Evolutionary conservation across 2,329 filamentous ascomycete genomes (phyloP), one percentile per base, ranked within the genome.

Genomic region (Clonostachys chloroleuca): DNA sequence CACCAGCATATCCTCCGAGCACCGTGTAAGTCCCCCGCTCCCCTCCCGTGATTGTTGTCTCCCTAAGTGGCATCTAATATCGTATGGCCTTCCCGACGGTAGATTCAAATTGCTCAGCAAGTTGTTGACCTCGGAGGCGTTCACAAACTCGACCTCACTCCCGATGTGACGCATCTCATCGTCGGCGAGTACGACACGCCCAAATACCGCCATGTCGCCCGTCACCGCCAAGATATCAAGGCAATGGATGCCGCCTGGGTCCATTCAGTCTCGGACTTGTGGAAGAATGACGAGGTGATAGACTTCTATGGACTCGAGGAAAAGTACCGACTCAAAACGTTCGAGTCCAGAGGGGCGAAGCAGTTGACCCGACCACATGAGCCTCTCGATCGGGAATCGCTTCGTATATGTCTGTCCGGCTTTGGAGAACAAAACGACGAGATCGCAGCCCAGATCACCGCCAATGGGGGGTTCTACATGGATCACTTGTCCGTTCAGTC

Each of bases 191-290:
- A 90, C 59, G 82, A 92, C 62, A 97, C 92, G 1, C 83, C 87
- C 44, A 99, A 99, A 67, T 99, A 99, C 69, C 87, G 85, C 65
- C 96, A 95, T 74, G 92, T 97, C 59, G 94, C 92, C 46, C 89
- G 86, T 61, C 87, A 92, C 63, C 81, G 94, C 45, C 83, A 86
- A 43, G 94, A 99, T 60, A 85, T 99, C 59, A 84, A 83, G 61
- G 85, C 91, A 44, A 84, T 99, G 70, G 81, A 81, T 40, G 81
- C 86, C n/a, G 79, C 81, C 59, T 99, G 91, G 89, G 78, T 99
- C 44, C 84, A 92, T 47, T 87, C 87, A 14, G 78, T 96, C 16
- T 80, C 88, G 24, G 74, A 85, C 24, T 73, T 84, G 41, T 99
- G 94, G 94, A 86, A 92, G 55, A 73, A 81, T 44, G 92, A 90